Base-by-base conservation (phyloP, 805 yeast genomes). In the Suhomyces faveliae region DNA sequence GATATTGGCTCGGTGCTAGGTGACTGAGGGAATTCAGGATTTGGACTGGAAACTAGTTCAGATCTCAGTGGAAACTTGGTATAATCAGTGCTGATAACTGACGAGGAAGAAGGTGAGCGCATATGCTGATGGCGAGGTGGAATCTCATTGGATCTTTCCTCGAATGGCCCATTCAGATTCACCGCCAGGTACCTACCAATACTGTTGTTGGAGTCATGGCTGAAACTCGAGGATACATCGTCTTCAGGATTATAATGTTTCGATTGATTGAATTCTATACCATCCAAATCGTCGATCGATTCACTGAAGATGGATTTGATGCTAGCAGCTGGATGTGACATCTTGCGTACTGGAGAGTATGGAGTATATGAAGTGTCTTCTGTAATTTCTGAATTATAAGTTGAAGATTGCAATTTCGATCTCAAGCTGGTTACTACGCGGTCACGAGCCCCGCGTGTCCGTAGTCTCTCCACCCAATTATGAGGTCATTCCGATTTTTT, bases 301-400 rank as follows among this genome's bases (percentile, higher is more conserved):
- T 58, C 63, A 47, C 71, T 67, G 47, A 55, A 62, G 8, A 71
- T 65, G 13, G 75, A 68, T 50, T 63, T 68, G 27, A 71, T 62
- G 48, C 74, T 69, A 38, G 76, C 76, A 9, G 68, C 71, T n/a
- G 75, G 73, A 48, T 71, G 71, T 30, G 75, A 61, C 76, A 71
- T 71, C 10, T n/a, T 27, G 30, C 30, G n/a, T n/a, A 15, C 30
- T 27, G 11, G n/a, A 4, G 15, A 33, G 21, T 8, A 7, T 24
- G 27, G 27, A 10, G 27, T 24, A 7, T 7, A 24, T 24, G 27
- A 24, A 24, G 27, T 17, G 12, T n/a, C 6, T 27, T 27, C 6
- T n/a, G 5, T 6, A 25, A 25, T 6, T n/a, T 5, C 12, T 25
- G 13, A 25, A n/a, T n/a, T 25, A 25, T 27, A 27, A 27, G 11